Conservation (phyloP, 192 early-diverging fungal species). For the Coemansia sp. region DNA sequence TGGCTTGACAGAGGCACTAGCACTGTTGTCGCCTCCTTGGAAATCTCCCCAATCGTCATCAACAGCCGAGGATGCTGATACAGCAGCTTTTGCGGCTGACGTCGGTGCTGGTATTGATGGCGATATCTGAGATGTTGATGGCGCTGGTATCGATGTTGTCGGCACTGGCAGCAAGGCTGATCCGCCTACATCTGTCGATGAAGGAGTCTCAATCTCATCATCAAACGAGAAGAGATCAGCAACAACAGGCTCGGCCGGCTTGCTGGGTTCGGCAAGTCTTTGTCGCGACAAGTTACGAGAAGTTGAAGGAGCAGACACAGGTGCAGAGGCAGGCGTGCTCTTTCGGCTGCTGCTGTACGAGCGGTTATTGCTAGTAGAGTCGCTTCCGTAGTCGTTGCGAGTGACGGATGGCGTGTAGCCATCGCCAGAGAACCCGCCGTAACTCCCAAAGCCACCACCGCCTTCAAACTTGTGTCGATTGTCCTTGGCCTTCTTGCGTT, state of each 20-base stretch:
- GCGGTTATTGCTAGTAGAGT: conserved; percentile 36
- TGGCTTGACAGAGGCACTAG: conserved; percentile 5
- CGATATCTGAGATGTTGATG: background rate
- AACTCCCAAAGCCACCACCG: conserved; percentile 25
- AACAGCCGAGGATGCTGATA: conserved; percentile 19
- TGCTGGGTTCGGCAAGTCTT: conserved; percentile 20
- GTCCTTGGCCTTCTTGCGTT: conserved; percentile 86
- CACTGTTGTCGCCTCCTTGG: conserved; percentile 28
- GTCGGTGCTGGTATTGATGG: conserved; percentile 3
- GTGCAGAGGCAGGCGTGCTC: conserved; percentile 16
- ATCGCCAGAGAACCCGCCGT: conserved; percentile 71
- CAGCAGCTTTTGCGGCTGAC: conserved; percentile 23
- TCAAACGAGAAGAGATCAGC: conserved; percentile 53
- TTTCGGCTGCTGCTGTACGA: conserved; percentile 22
- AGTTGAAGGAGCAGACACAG: conserved; percentile 17
- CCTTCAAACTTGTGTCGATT: conserved; percentile 74
- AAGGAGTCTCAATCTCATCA: conserved; percentile 30
- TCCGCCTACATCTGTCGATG: conserved; percentile 18
- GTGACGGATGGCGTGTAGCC: conserved; percentile 23
- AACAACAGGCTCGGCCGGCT: conserved; percentile 38
- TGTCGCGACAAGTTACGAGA: conserved; percentile 35
- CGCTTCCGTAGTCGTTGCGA: conserved; percentile 33
- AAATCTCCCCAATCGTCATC: conserved; percentile 86
- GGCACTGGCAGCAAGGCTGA: conserved; percentile 19
- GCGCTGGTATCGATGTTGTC: background rate